Evolutionary conservation across 2,329 filamentous ascomycete genomes (phyloP).

Genomic region (Bertia moriformis): DNA sequence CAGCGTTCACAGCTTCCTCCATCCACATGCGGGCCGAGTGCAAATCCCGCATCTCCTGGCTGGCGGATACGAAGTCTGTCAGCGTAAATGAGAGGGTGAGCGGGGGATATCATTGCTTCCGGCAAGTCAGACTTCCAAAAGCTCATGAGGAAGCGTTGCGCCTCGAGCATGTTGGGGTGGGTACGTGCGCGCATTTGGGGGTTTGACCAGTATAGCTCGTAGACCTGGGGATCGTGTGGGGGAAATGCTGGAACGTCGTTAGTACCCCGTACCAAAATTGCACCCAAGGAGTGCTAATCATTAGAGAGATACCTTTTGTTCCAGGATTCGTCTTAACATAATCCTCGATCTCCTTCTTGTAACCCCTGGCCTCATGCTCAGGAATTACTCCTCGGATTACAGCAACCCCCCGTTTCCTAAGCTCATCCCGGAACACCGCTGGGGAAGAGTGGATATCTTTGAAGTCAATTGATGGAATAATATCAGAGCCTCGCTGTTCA

Average conservation of each 20-base stretch:
- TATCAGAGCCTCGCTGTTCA: slow-evolving; percentile 3
- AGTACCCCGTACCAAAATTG: no score
- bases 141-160: slow-evolving; percentile 25
- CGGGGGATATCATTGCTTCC: background rate
- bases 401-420: no score
- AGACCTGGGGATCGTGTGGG: slow-evolving; percentile 51
- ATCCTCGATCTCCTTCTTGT: no score
- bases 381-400: no score
- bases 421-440: no score
- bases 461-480: slow-evolving; percentile 7
- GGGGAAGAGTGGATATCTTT: slow-evolving; percentile 4
- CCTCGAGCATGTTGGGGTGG: slow-evolving; percentile 46
- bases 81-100: background rate
- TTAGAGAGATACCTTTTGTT: no score
- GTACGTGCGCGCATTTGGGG: slow-evolving; percentile 54
- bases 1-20: background rate
- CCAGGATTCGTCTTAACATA: no score
- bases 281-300: no score
- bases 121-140: background rate
- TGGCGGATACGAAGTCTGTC: background rate
- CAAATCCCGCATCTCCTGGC: background rate
- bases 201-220: slow-evolving; percentile 62
- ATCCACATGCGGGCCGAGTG: background rate
- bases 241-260: no score
- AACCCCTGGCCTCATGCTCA: no score